Conservation (phyloP, 1,284 basidiomycete genomes). For the Fomitiporia mediterranea region DNA sequence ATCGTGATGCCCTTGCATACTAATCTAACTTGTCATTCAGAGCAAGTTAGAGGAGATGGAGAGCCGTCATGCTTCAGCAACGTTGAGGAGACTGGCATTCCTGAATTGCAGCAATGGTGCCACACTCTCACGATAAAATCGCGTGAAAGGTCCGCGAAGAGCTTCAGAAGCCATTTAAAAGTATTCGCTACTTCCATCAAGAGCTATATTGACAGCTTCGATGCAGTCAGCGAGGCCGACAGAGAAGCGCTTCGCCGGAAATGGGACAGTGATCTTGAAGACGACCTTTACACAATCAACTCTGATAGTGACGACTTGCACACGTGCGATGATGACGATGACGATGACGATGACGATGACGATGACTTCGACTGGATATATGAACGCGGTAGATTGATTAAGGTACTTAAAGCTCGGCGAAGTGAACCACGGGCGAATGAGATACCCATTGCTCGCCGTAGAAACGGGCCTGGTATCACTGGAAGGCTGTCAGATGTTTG, state of each 20-base stretch:
- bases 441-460: conserved; percentile 36
- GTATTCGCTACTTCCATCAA: conserved; percentile 45
- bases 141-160: conserved; percentile 47
- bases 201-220: conserved; percentile 46
- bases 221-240: conserved; percentile 46
- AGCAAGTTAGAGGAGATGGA: conserved; percentile 54
- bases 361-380: conserved; percentile 14
- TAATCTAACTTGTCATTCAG: neutral
- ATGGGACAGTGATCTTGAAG: conserved; percentile 43
- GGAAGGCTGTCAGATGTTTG: conserved; percentile 42
- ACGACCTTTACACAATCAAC: conserved; percentile 13
- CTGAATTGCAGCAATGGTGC: conserved; percentile 55
- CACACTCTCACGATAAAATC: conserved; percentile 49
- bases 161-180: conserved; percentile 43
- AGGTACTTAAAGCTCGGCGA: too few species aligned
- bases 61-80: conserved; percentile 52
- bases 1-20: neutral
- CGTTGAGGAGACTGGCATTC: conserved; percentile 50
- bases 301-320: conserved; percentile 23
- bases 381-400: conserved; percentile 1
- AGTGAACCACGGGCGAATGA: too few species aligned
- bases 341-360: conserved; percentile 24
- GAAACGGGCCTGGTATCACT: conserved; percentile 35
- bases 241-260: conserved; percentile 43
- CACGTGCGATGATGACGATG: conserved; percentile 26